Percentiles rank a stretch among this genome's conserved stretches.
These are phyloP conservation scores for Leptomonas pyrrhocoris DNA, from an alignment of 208 protist species.

Conservation along the genomic window DNA sequence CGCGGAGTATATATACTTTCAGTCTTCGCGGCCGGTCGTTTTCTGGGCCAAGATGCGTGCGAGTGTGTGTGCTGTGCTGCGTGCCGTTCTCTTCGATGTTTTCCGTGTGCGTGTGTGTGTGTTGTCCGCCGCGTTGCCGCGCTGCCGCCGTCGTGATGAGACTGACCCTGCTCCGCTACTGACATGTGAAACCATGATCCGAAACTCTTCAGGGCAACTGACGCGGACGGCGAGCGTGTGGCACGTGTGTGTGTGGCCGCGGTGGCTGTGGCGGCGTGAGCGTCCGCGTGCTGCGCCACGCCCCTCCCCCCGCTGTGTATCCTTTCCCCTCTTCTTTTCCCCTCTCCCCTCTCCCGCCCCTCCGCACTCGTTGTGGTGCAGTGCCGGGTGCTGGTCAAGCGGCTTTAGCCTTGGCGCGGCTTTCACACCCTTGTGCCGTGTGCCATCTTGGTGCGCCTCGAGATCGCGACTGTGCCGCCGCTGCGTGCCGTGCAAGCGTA, in stretches of 20 bases:
- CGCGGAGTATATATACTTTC: conserved; percentile 12
- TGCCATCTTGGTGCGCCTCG: conserved; percentile 40
- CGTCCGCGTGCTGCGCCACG: background rate
- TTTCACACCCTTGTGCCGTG: conserved; percentile 34
- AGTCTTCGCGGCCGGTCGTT: conserved; percentile 23
- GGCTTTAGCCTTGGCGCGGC: conserved; percentile 41
- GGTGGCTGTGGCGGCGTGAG: background rate
- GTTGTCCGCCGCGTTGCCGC: background rate
- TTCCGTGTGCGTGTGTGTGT: background rate
- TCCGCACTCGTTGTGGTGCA: background rate
- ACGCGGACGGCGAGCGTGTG: conserved; percentile 16
- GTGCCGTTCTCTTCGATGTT: too few species aligned
- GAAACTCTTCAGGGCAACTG: conserved; percentile 37
- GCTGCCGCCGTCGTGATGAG: conserved; percentile 30
- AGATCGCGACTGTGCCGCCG: conserved; percentile 9
- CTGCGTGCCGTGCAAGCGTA: background rate
- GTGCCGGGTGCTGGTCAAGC: conserved; percentile 7
- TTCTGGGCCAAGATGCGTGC: conserved; percentile 20
- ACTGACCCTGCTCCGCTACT: conserved; percentile 38
- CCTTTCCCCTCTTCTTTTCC: background rate
- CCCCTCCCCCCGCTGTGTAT: background rate
- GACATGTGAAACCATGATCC: conserved; percentile 38
- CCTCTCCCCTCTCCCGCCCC: background rate
- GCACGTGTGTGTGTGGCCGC: background rate
- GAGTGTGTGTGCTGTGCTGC: too few species aligned